Evolutionary conservation across 169 alveolate genomes (phyloP).

Genomic region (Plasmodium coatneyi): DNA sequence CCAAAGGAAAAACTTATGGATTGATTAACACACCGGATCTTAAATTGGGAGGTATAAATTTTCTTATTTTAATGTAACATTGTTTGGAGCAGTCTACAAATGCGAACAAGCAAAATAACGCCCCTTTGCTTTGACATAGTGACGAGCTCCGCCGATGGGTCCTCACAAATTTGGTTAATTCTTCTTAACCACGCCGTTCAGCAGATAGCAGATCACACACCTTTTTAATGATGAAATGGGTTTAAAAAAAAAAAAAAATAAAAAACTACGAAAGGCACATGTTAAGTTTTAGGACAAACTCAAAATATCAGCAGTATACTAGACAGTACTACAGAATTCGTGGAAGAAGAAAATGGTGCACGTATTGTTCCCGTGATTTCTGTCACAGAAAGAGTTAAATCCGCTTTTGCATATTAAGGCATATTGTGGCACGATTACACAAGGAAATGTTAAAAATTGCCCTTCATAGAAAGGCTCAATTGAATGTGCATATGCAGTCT

Average conservation of each 20-base stretch:
- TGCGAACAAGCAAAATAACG: not conserved
- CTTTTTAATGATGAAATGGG: not conserved
- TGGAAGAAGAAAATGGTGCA: not conserved
- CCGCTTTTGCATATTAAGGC: not conserved
- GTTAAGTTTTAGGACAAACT: not conserved
- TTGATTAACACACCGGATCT: not conserved
- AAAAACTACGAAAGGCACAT: not conserved
- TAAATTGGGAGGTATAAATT: not conserved
- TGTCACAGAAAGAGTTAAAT: not conserved
- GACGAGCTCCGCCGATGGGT: not conserved
- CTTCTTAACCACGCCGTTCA: not conserved
- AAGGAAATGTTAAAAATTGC: not conserved
- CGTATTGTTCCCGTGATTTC: not conserved
- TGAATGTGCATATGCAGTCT: not conserved
- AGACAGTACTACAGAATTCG: not conserved
- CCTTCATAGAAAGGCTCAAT: not conserved
- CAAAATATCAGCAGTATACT: not conserved
- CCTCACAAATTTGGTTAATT: not conserved
- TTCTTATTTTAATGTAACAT: not conserved
- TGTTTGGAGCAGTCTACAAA: not conserved
- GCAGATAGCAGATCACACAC: not conserved
- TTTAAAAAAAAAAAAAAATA: not conserved
- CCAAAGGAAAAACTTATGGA: not conserved
- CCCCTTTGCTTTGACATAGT: not conserved
- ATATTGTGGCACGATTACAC: not conserved